Evolutionary conservation across 2,329 filamentous ascomycete species (phyloP).

Genomic region (Penicillium psychrosexuale): DNA sequence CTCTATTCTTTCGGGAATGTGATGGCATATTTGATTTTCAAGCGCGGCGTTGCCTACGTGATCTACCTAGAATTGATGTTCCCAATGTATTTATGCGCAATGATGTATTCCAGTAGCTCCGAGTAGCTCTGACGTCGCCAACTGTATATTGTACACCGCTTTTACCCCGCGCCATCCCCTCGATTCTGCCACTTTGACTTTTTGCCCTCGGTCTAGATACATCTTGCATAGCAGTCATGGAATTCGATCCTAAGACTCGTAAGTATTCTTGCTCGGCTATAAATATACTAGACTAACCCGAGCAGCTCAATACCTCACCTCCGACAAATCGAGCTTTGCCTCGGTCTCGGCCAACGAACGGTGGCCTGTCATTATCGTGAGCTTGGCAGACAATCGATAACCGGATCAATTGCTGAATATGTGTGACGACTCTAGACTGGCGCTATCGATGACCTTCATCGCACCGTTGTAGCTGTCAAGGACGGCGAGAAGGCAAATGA

Average conservation of each 20-base stretch:
- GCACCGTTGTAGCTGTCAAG: constrained; percentile 50
- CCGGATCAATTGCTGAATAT: constrained; percentile 2
- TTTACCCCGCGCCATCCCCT: constrained; percentile 21
- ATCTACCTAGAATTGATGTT: constrained; percentile 19
- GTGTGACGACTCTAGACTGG: constrained; percentile 61
- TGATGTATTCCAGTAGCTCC: constrained; percentile 3
- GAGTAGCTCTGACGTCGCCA: constrained; percentile 7
- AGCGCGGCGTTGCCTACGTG: constrained; percentile 26
- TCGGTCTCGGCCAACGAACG: constrained; percentile 78
- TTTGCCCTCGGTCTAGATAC: constrained; percentile 12
- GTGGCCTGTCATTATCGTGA: constrained; percentile 90
- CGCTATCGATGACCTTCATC: constrained; percentile 92
- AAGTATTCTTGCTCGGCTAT: constrained; percentile 32
- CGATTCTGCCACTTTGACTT: constrained; percentile 12
- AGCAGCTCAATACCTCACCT: constrained; percentile 71
- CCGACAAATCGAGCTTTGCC: constrained; percentile 81
- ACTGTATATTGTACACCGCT: constrained; percentile 14
- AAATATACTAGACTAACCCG: constrained; percentile 7
- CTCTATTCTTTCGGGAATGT: constrained; percentile 74
- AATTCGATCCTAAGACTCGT: constrained; percentile 72
- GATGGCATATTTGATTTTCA: constrained; percentile 31
- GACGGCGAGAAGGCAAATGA: constrained; percentile 63
- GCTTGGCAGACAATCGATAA: constrained; percentile 24
- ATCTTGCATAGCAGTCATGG: constrained; percentile 52
- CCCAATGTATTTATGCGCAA: constrained; percentile 17